These are phyloP conservation scores for Ilyonectria destructans DNA, from an alignment of 2,329 filamentous ascomycete genomes.

Conservation along the genomic window DNA sequence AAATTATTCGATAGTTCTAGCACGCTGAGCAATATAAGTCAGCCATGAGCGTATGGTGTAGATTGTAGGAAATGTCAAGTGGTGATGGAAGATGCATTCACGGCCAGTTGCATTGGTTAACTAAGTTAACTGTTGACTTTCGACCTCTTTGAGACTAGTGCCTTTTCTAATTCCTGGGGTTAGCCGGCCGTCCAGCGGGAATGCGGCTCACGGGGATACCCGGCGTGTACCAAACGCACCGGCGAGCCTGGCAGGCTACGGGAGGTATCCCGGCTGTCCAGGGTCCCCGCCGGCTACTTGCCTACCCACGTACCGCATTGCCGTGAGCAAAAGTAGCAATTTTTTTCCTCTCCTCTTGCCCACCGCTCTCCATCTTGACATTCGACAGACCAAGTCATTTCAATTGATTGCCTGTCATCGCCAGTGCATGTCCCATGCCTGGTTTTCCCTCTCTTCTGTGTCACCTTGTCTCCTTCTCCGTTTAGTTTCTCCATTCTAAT, in stretches of 20 bases:
- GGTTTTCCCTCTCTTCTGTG: constrained; percentile 38
- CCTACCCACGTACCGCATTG: constrained; percentile 14
- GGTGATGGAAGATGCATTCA: constrained; percentile 14
- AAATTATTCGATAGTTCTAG: no score
- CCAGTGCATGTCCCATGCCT: constrained; percentile 50
- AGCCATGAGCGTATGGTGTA: neutral
- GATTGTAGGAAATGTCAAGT: neutral
- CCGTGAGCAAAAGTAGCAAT: constrained; percentile 45
- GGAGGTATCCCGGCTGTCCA: constrained; percentile 40
- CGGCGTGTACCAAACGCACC: constrained; percentile 32
- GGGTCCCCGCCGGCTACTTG: constrained; percentile 17
- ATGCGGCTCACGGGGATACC: constrained; percentile 37
- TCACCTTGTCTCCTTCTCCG: constrained; percentile 22
- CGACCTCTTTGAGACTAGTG: constrained; percentile 50
- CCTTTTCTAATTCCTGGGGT: constrained; percentile 24
- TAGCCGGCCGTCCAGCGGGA: constrained; percentile 36
- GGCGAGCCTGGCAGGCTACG: neutral
- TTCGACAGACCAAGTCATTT: constrained; percentile 43
- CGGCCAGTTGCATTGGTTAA: no score
- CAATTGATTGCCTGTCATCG: constrained; percentile 45
- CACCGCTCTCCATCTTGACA: constrained; percentile 38
- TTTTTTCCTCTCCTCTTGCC: constrained; percentile 51
- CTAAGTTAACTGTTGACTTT: constrained; percentile 51
- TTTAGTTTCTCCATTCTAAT: constrained; percentile 41
- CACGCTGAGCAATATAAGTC: neutral